Evolutionary conservation across 352 stramenopile genomes (phyloP).

Genomic region (Phytophthora brassicae): DNA sequence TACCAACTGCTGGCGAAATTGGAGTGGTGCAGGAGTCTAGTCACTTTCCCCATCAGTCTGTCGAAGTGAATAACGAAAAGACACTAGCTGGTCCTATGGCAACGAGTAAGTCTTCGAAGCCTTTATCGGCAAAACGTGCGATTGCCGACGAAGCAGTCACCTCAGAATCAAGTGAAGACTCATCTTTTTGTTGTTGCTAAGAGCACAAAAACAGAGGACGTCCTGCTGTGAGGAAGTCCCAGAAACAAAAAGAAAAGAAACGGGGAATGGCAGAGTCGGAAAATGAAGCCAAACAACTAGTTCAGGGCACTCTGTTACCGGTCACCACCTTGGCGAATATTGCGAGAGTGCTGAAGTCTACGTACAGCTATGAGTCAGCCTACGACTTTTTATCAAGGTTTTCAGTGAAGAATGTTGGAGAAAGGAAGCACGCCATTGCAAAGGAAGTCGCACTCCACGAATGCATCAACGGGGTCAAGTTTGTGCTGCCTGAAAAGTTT

Average conservation of each 20-base stretch:
- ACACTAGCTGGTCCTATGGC: no score
- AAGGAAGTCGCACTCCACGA: background rate
- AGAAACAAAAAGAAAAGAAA: background rate
- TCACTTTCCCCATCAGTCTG: no score
- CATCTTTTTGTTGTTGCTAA: background rate
- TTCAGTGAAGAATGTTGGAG: background rate
- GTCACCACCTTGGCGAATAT: background rate
- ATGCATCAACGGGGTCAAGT: background rate
- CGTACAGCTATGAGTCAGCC: background rate
- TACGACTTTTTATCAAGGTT: background rate
- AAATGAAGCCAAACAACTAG: background rate
- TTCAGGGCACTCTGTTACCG: background rate
- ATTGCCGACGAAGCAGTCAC: no score
- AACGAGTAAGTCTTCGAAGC: no score
- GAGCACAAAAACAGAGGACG: background rate
- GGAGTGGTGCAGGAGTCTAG: no score
- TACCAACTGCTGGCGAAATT: no score
- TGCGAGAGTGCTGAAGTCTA: background rate
- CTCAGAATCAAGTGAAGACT: no score
- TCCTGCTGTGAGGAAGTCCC: background rate
- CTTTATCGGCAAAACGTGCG: no score
- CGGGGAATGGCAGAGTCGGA: background rate
- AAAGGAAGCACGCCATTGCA: background rate
- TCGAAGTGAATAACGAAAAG: no score
- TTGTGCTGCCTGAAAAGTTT: background rate